phyloP scores from a whole-genome alignment of 306 rosid genomes.

The Medicago truncatula region MtrunA17r5.0-ANR NC_053045.1:39363501-39364000 shows the following conservation, averaged over 20 bases:
- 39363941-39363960: constrained; percentile 30
- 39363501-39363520: neutral
- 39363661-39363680: neutral
- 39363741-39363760: neutral
- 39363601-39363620: no score
- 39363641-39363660: no score
- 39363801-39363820: neutral
- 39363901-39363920: neutral
- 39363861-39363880: constrained; percentile 11
- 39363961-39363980: constrained; percentile 62
- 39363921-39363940: constrained; percentile 2
- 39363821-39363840: neutral
- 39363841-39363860: constrained; percentile 9
- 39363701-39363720: neutral
- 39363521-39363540: neutral
- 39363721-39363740: neutral
- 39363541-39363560: no score
- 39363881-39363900: constrained; percentile 10
- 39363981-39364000: constrained; percentile 74
- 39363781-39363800: neutral
- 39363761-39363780: neutral
- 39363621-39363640: no score
- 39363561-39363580: no score
- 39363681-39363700: neutral
- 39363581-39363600: no score